Evolutionary conservation across 2,329 filamentous ascomycete species (phyloP), one percentile per base, ranked within the genome.

Genomic region (Ophiosphaerella korrae): DNA sequence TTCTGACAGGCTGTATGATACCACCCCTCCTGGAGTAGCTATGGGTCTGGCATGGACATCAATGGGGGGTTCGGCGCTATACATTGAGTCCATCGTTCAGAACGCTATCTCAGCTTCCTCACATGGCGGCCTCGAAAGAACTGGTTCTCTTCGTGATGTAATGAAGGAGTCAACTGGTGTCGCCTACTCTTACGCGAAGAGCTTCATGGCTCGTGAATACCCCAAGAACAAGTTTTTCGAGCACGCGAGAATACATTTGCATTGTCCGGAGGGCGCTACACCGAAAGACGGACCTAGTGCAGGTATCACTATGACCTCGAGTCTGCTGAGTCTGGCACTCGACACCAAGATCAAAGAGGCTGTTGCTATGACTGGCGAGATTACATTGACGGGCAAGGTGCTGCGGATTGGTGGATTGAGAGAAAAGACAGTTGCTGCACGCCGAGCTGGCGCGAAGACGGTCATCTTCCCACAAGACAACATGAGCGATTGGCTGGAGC

Each of bases 21-120:
- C 87, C 41, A 96, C 92, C 52, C 94, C 95, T 3, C 85, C 94
- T 2, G 94, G 94, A 75, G 94, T 99, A 13, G 90, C 92, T 18
- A 97, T 99, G 94, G 94, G 94, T 59, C 84, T 99, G 45, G 94
- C 94, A 7, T 99, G 94, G 94, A 99, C 95, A 7, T 90, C 92
- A 69, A 91, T 99, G 84, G 94, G 94, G 54, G 94, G 94, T 52
- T 91, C 94, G 4, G 94, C 94, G 44, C 87, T 99, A 72, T 99
- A 99, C 75, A 90, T 99, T 50, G 94, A 99, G 76, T 95, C 92
- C 1, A 97, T 99, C 56, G 79, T 99, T 44, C 92, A 99, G 72
- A 89, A 87, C 53, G 85, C 89, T 0, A 82, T 97, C 41, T 85
- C 85, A 9, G 82, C 87, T 24, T 82, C 83, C 50, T 93, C 90